These are phyloP conservation scores for Soucietia sequanensis DNA, from an alignment of 805 yeast species.

Conservation along the genomic window DNA sequence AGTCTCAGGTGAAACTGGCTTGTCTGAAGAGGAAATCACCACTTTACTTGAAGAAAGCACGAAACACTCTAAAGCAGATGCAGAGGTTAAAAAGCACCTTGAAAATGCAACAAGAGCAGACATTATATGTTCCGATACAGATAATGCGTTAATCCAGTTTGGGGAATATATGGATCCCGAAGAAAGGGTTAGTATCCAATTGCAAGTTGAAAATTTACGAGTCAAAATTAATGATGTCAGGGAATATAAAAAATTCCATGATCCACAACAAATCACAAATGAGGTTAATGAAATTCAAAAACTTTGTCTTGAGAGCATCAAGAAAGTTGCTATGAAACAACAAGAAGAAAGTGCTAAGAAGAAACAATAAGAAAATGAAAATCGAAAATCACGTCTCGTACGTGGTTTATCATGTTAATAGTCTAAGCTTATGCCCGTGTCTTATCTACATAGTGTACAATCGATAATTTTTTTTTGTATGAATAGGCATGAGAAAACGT, in stretches of 20 bases:
- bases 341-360: slow-evolving; percentile 11
- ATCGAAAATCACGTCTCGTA: too few species aligned
- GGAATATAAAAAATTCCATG: slow-evolving; percentile 27
- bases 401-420: too few species aligned
- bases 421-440: too few species aligned
- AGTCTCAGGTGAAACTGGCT: slow-evolving; percentile 67
- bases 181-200: slow-evolving; percentile 40
- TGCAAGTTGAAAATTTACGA: slow-evolving; percentile 19
- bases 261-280: slow-evolving; percentile 28
- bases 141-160: slow-evolving; percentile 77
- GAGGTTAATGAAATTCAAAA: slow-evolving; percentile 40
- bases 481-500: too few species aligned
- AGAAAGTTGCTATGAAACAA: slow-evolving; percentile 39
- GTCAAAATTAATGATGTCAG: slow-evolving; percentile 34
- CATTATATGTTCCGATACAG: slow-evolving; percentile 82
- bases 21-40: slow-evolving; percentile 67
- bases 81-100: slow-evolving; percentile 54
- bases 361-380: slow-evolving; percentile 2
- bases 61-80: slow-evolving; percentile 58
- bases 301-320: slow-evolving; percentile 36
- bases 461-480: too few species aligned
- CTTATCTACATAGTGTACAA: too few species aligned
- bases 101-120: slow-evolving; percentile 80
- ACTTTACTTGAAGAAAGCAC: slow-evolving; percentile 66
- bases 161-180: slow-evolving; percentile 44